Evolutionary conservation across 2,329 filamentous ascomycete species (phyloP).

Genomic region (Colletotrichum simmondsii): DNA sequence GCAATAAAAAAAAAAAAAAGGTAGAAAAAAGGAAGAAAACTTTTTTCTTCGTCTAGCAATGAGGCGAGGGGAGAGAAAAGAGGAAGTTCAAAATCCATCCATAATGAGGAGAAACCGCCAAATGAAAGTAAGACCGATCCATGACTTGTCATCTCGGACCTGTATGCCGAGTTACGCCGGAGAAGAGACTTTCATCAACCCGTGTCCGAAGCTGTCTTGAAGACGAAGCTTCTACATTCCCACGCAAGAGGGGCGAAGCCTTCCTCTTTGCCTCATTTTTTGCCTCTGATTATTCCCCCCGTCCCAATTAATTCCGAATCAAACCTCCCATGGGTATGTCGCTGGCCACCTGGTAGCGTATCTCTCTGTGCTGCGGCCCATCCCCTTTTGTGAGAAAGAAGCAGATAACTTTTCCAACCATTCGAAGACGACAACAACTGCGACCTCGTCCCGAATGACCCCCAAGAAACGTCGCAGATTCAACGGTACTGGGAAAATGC

Average conservation of each 20-base stretch:
- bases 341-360: not conserved
- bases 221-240: not conserved
- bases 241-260: not conserved
- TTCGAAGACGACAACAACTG: slow-evolving; percentile 9
- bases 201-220: not conserved
- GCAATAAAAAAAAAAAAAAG: slow-evolving; percentile 3
- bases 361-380: not conserved
- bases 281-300: slow-evolving; percentile 9
- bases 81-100: not conserved
- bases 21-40: slow-evolving; percentile 14
- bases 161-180: slow-evolving; percentile 22
- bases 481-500: slow-evolving; percentile 3
- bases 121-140: not conserved
- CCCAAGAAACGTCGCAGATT: slow-evolving; percentile 22
- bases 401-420: slow-evolving; percentile 33
- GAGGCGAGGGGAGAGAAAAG: slow-evolving; percentile 10
- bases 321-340: not conserved
- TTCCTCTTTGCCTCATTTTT: not conserved
- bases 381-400: slow-evolving; percentile 15
- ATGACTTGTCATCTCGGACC: slow-evolving; percentile 1
- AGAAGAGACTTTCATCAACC: slow-evolving; percentile 23
- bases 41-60: slow-evolving; percentile 35
- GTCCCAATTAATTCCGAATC: slow-evolving; percentile 14
- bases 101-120: not conserved
- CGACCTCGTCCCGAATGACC: not conserved